These are phyloP conservation scores for Ganoderma meredithae DNA, from an alignment of 1,284 basidiomycete genomes.

Conservation along the genomic window DNA sequence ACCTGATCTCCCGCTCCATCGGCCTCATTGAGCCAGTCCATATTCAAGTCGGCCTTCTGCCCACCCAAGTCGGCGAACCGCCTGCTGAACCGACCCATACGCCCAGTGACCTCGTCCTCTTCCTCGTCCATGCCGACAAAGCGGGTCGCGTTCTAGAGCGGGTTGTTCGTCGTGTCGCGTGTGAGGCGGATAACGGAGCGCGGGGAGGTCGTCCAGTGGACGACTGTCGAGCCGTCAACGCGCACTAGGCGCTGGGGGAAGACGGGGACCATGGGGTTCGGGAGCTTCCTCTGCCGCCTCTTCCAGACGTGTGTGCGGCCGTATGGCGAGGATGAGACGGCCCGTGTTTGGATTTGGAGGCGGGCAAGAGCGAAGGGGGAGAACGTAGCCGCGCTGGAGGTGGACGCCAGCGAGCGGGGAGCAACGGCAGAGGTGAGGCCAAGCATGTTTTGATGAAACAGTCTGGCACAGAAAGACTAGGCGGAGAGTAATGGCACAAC, in stretches of 20 bases:
- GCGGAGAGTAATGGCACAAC: no score
- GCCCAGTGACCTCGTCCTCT: slow-evolving; percentile 71
- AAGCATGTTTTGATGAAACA: neutral
- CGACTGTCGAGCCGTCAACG: slow-evolving; percentile 87
- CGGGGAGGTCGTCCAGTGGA: slow-evolving; percentile 87
- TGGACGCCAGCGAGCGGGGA: neutral
- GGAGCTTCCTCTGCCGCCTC: slow-evolving; percentile 67
- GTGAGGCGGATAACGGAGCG: slow-evolving; percentile 77
- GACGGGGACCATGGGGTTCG: slow-evolving; percentile 82
- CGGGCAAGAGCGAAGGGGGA: neutral
- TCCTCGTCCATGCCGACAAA: slow-evolving; percentile 62
- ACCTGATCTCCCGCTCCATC: neutral
- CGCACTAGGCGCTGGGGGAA: slow-evolving; percentile 86
- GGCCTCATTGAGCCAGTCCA: neutral
- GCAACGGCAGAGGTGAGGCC: neutral
- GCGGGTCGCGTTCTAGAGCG: slow-evolving; percentile 71
- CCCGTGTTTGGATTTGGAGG: slow-evolving; percentile 38
- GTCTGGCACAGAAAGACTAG: no score
- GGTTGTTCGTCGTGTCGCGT: slow-evolving; percentile 87
- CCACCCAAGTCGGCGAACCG: slow-evolving; percentile 55
- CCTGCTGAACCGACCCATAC: slow-evolving; percentile 82
- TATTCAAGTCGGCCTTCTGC: neutral
- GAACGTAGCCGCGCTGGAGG: neutral
- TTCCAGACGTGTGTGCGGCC: slow-evolving; percentile 81
- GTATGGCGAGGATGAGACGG: slow-evolving; percentile 72